Percentiles rank a stretch among this genome's conserved stretches.
phyloP scores from a whole-genome alignment of 2,329 filamentous ascomycete genomes.

The Xylaria hypoxylon region DNA sequence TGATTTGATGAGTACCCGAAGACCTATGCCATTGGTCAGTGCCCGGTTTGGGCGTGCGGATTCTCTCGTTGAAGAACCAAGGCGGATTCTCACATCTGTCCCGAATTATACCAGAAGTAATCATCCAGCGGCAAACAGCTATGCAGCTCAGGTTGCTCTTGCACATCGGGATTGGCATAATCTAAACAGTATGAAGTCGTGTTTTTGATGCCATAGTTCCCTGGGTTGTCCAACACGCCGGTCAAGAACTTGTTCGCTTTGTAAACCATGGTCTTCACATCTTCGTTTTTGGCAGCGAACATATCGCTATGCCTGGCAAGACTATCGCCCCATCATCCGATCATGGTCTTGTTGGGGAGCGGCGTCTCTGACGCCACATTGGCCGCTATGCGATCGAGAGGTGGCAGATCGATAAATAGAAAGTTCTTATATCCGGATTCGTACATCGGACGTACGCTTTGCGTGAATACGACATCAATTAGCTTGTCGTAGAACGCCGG shows the following conservation, averaged over 20 bases:
- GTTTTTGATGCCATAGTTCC: constrained; percentile 47
- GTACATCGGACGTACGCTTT: constrained; percentile 57
- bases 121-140: constrained; percentile 47
- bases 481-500: constrained; percentile 58
- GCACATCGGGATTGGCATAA: constrained; percentile 44
- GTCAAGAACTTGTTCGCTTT: constrained; percentile 51
- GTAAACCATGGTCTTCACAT: constrained; percentile 46
- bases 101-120: constrained; percentile 52
- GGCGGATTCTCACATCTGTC: constrained; percentile 46
- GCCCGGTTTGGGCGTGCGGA: neutral
- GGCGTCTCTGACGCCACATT: constrained; percentile 52
- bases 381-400: constrained; percentile 58
- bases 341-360: constrained; percentile 59
- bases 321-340: constrained; percentile 57
- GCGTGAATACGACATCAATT: constrained; percentile 55
- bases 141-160: constrained; percentile 42
- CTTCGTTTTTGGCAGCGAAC: constrained; percentile 49
- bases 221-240: constrained; percentile 47
- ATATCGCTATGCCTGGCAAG: constrained; percentile 46
- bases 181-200: constrained; percentile 46
- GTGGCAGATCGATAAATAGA: constrained; percentile 64
- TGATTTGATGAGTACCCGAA: constrained; percentile 38
- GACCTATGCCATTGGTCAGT: constrained; percentile 28
- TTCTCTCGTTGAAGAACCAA: neutral
- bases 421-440: constrained; percentile 63